A percentile compares a stretch with the other conserved stretches of the same genome.
Conservation (phyloP, 192 early-diverging fungal species). For the Podila horticola region DNA sequence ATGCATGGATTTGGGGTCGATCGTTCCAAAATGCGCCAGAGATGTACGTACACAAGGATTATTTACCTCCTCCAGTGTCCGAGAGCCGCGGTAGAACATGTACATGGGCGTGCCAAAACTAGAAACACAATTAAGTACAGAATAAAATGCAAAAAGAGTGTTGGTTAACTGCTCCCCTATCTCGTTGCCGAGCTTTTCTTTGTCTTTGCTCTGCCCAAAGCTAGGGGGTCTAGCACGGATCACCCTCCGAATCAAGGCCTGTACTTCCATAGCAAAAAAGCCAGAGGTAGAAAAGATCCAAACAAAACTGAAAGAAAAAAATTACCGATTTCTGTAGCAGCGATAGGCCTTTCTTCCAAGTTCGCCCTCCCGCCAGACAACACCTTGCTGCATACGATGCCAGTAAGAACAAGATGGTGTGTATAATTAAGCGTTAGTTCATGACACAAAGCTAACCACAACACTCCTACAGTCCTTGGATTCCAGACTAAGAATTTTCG, state of each 20-base stretch:
- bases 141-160: not conserved
- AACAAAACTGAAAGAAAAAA: not conserved
- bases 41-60: too few relatives aligned
- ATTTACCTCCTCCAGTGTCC: constrained; percentile 9
- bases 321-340: constrained; percentile 13
- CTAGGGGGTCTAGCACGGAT: too few relatives aligned
- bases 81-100: not conserved
- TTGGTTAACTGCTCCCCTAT: not conserved
- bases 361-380: constrained; percentile 28
- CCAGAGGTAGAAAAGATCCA: not conserved
- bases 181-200: too few relatives aligned
- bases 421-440: too few relatives aligned
- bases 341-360: constrained; percentile 15
- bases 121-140: not conserved
- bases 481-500: not conserved
- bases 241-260: too few relatives aligned
- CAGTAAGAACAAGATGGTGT: not conserved
- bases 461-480: not conserved
- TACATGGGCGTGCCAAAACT: not conserved
- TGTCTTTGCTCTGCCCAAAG: too few relatives aligned
- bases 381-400: constrained; percentile 23
- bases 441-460: not conserved
- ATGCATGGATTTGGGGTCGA: too few relatives aligned
- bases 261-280: not conserved
- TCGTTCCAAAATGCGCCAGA: too few relatives aligned